Evolutionary conservation across 2,329 filamentous ascomycete genomes (phyloP).

Genomic region (Dactylonectria estremocensis): DNA sequence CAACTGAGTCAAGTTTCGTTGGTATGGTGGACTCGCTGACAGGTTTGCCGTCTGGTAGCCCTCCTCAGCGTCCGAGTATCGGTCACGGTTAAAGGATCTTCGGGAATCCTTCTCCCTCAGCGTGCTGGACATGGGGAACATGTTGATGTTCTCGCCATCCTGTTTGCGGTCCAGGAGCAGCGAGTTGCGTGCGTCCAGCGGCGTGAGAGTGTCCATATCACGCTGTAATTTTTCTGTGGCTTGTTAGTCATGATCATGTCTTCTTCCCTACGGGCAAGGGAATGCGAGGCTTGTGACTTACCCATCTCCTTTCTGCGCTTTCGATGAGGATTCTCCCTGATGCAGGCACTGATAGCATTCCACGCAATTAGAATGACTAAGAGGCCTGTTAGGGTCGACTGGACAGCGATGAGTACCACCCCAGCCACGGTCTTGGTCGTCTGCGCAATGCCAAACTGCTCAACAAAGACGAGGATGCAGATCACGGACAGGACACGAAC

Average conservation of each 20-base stretch:
- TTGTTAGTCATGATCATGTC: slow-evolving; percentile 45
- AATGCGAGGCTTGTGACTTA: slow-evolving; percentile 63
- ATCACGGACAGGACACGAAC: slow-evolving; percentile 90
- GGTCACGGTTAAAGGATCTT: slow-evolving; percentile 54
- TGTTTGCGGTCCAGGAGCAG: slow-evolving; percentile 78
- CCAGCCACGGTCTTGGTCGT: slow-evolving; percentile 96
- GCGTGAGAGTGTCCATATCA: slow-evolving; percentile 86
- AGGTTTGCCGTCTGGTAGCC: slow-evolving; percentile 38
- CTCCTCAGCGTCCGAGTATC: slow-evolving; percentile 47
- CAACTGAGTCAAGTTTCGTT: slow-evolving; percentile 58
- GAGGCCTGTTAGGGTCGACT: slow-evolving; percentile 85
- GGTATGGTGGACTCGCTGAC: slow-evolving; percentile 48
- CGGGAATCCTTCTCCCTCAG: slow-evolving; percentile 53
- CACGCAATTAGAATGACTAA: slow-evolving; percentile 90
- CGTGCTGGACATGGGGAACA: slow-evolving; percentile 61
- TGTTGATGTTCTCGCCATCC: slow-evolving; percentile 55
- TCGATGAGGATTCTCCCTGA: slow-evolving; percentile 91
- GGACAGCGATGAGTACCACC: slow-evolving; percentile 92
- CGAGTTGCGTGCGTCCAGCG: slow-evolving; percentile 88
- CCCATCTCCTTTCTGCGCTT: slow-evolving; percentile 90
- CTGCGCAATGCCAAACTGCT: slow-evolving; percentile 90
- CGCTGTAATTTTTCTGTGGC: slow-evolving; percentile 79
- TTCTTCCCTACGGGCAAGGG: no score
- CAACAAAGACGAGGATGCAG: slow-evolving; percentile 93
- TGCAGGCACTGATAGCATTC: slow-evolving; percentile 88